A percentile compares a stretch with the other conserved stretches of the same genome.
Evolutionary conservation across 2,329 filamentous ascomycete species (phyloP).

Genomic region (Didymella sp.): DNA sequence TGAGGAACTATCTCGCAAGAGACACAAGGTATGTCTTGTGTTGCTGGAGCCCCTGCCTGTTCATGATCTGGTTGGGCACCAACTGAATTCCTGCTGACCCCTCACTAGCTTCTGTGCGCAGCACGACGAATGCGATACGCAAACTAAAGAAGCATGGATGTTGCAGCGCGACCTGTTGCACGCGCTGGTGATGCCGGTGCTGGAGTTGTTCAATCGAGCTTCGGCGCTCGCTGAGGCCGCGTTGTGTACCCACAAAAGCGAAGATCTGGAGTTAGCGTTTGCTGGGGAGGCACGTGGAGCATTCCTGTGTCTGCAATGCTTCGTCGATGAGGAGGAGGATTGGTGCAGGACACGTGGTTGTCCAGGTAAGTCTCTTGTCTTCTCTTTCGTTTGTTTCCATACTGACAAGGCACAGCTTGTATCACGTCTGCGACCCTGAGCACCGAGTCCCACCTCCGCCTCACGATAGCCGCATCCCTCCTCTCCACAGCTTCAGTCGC

Average conservation of each 20-base stretch:
- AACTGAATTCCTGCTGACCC: constrained; percentile 5
- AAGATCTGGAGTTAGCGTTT: constrained; percentile 65
- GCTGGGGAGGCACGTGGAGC: constrained; percentile 63
- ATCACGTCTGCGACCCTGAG: constrained; percentile 53
- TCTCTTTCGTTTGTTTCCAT: too few species aligned
- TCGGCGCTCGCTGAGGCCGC: constrained; percentile 59
- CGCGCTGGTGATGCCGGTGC: constrained; percentile 64
- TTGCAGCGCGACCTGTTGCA: constrained; percentile 67
- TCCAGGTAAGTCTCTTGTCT: constrained; percentile 46
- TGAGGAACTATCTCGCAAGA: constrained; percentile 52
- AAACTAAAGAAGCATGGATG: constrained; percentile 52
- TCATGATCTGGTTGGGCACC: not conserved
- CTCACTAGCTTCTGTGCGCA: constrained; percentile 53
- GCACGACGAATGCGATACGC: constrained; percentile 46
- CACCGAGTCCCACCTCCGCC: constrained; percentile 57
- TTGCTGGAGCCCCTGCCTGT: not conserved
- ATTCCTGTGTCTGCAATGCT: constrained; percentile 66
- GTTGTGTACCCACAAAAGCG: constrained; percentile 56
- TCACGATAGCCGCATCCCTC: constrained; percentile 57
- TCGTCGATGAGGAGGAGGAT: constrained; percentile 63
- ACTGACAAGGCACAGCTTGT: constrained; percentile 47
- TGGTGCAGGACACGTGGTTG: constrained; percentile 65
- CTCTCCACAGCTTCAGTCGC: constrained; percentile 47
- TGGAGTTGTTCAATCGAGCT: constrained; percentile 63
- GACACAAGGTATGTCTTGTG: constrained; percentile 49